A percentile compares a stretch with the other conserved stretches of the same genome.
These are phyloP conservation scores for Phialophora macrospora DNA, from an alignment of 2,329 filamentous ascomycete genomes.

Conservation along the genomic window DNA sequence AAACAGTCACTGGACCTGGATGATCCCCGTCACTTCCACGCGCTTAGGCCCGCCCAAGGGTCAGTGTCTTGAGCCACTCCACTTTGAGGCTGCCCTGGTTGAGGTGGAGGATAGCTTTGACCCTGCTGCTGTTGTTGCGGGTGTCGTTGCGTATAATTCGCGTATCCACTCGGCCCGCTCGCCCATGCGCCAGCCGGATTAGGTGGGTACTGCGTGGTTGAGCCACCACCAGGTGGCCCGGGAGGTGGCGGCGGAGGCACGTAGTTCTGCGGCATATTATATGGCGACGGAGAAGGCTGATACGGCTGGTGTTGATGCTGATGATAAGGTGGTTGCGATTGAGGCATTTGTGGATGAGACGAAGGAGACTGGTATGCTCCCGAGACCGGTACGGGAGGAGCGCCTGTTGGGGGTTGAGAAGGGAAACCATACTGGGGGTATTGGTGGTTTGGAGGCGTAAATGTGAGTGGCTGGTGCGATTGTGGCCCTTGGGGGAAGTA, in stretches of 20 bases:
- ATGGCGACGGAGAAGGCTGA: conserved; percentile 49
- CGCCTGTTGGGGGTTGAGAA: conserved; percentile 44
- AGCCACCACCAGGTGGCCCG: conserved; percentile 59
- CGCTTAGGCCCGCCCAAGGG: conserved; percentile 73
- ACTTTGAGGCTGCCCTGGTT: conserved; percentile 14
- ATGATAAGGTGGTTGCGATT: conserved; percentile 45
- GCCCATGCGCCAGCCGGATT: conserved; percentile 46
- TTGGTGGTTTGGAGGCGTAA: conserved; percentile 34
- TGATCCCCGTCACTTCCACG: conserved; percentile 62
- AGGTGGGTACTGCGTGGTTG: conserved; percentile 58
- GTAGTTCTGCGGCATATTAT: conserved; percentile 65
- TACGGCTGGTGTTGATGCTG: conserved; percentile 46
- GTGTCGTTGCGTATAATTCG: conserved; percentile 46
- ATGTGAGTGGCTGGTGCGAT: conserved; percentile 30
- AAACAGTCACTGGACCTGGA: neutral
- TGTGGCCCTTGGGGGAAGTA: conserved; percentile 24
- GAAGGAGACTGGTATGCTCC: conserved; percentile 27
- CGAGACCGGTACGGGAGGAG: conserved; percentile 46
- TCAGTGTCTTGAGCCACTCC: conserved; percentile 48
- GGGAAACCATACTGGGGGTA: conserved; percentile 31
- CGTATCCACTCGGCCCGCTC: conserved; percentile 61
- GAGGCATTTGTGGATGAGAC: conserved; percentile 38
- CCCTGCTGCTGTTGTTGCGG: conserved; percentile 47
- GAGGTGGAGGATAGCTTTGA: conserved; percentile 38
- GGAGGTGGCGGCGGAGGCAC: conserved; percentile 70